Base-by-base conservation (phyloP, 441 rosid genomes). In the Mallotus repandus region DNA sequence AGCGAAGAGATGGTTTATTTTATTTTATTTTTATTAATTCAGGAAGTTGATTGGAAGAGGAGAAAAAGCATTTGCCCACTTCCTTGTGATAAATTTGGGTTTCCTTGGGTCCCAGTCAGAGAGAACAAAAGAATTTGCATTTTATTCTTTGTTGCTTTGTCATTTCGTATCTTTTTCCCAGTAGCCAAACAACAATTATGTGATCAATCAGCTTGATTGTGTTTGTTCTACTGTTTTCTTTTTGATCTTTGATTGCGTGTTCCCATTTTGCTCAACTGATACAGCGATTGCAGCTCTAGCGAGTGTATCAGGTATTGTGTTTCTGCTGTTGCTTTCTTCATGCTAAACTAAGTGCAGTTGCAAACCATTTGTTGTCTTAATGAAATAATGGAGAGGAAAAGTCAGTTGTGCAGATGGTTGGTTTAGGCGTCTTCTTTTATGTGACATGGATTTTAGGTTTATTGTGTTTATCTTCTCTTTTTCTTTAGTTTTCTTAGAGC, bases 121-220 rank as follows among this genome's bases (percentile, higher is more conserved):
- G 54, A 18, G 48, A 21, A 38, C 45, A 0, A 52, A 29, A 32
- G 60, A 29, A 25, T 19, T 25, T 43, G 22, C 49, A 5, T 7
- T 22, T 53, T 25, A 57, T 68, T 11, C 21, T 60, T 14, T 76
- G 41, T 49, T 49, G 71, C n/a, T 35, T 35, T 8, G 55, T 60
- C 13, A 7, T 50, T 56, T 50, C 76, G 45, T 13, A 0, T 15
- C 43, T 63, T 53, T 53, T 52, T 63, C 49, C 61, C 22, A 16
- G 76, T 67, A 66, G 65, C 49, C 59, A 69, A 59, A 58, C 46
- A 35, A 52, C 35, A 66, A 43, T 9, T 29, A 9, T n/a, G 13
- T 43, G 12, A 49, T 16, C 29, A 7, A 9, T 18, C 35, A 21
- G 68, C n/a, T 70, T 66, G 29, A 46, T 56, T 73, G 18, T 43